A percentile compares a stretch with the other conserved stretches of the same genome.
These are phyloP conservation scores for Auricularia sp. DNA, from an alignment of 768 basidiomycete genomes.

Conservation along the genomic window DNA sequence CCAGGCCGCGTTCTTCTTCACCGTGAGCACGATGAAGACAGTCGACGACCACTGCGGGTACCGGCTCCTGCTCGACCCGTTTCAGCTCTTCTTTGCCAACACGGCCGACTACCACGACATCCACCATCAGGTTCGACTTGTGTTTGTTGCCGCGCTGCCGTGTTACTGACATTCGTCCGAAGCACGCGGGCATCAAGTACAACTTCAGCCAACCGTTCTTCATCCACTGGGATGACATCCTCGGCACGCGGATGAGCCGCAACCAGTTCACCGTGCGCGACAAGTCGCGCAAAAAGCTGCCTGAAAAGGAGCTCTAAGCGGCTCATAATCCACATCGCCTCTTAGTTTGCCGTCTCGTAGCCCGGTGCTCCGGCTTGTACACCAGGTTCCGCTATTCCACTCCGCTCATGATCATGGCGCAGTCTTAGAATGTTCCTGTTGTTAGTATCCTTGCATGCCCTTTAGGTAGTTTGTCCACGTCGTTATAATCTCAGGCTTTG, in stretches of 20 bases:
- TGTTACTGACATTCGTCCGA: neutral
- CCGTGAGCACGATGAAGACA: conserved; percentile 78
- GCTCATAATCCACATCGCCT: neutral
- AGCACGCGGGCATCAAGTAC: conserved; percentile 74
- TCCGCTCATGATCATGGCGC: too few relatives aligned
- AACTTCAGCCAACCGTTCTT: conserved; percentile 97
- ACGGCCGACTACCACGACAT: conserved; percentile 98
- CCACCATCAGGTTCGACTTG: conserved; percentile 70
- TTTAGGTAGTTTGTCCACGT: too few relatives aligned
- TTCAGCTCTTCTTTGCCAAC: conserved; percentile 76
- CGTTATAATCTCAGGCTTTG: too few relatives aligned
- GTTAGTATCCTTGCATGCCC: too few relatives aligned
- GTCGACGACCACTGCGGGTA: conserved; percentile 96
- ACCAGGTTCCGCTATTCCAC: too few relatives aligned
- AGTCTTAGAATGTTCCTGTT: too few relatives aligned
- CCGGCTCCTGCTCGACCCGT: conserved; percentile 78
- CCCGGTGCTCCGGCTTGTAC: too few relatives aligned
- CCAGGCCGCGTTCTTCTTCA: conserved; percentile 78
- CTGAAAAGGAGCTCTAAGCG: neutral
- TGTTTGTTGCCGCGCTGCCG: too few relatives aligned
- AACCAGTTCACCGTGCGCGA: conserved; percentile 13
- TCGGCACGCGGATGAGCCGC: conserved; percentile 78
- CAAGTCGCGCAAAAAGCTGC: conserved; percentile 4
- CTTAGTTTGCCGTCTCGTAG: too few relatives aligned
- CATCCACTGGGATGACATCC: conserved; percentile 80